Base-by-base conservation (phyloP, 2,329 filamentous ascomycete genomes). In the Aspergillus spinulosporus region DNA sequence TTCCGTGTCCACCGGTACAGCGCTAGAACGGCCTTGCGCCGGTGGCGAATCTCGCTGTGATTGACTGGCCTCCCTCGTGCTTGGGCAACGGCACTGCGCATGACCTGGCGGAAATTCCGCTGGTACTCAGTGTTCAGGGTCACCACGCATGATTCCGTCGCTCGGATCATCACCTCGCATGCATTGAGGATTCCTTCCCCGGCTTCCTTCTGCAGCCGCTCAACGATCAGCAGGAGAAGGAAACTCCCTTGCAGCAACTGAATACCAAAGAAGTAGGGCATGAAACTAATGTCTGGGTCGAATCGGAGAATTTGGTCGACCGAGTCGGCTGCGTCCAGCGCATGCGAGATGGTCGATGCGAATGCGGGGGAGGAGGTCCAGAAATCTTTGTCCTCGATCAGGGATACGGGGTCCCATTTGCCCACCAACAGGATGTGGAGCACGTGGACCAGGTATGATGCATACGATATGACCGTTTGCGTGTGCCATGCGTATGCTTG, bases 261-360 rank as follows among this genome's bases (percentile, higher is more conserved):
- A 59, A 96, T 93, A 57, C 92, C 92, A 63, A 96, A 96, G 78
- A 96, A 96, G 78, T 95, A 96, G 1, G 92, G 92, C 90, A 96
- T 96, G 74, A 96, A 95, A 72, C 93, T 92, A 49, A 96, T 81
- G 56, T 94, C 91, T 0, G 92, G 90, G 68, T 97, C 92, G 69
- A 89, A 90, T 66, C 96, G 90, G 44, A 97, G 85, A 52, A 97
- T 94, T 66, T 90, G 87, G 69, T 85, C 86, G 63, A 96, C 89
- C 9, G 92, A 91, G 74, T 96, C 90, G 3, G 92, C 92, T 0
- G 92, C 92, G 11, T 89, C 88, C 3, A 97, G 89, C 8, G 92
- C 92, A 69, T 97, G 92, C 3, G 88, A 86, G 1, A 92, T 96
- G 7, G 92, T 91, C 2, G 87, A 89, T 66, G 94, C 88, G 74